Base-by-base conservation (phyloP, 2,329 filamentous ascomycete genomes). In the Rhynchosporium graminicola region DNA sequence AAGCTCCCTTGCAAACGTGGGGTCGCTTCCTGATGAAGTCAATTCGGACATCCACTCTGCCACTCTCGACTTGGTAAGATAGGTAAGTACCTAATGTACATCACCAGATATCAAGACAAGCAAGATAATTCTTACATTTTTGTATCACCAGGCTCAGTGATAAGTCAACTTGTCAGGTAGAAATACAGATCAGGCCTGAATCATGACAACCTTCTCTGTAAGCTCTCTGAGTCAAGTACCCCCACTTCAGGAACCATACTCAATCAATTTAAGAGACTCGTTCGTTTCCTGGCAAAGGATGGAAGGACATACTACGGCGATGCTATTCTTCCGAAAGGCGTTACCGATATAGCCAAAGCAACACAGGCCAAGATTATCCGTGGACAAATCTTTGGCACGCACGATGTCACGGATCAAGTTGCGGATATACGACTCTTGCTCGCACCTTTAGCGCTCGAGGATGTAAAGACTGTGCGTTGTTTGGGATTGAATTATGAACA, bases 231-330 rank as follows among this genome's bases (percentile, higher is more conserved):
- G 26, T 2, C 51, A 2, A 10, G 6, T 20, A 40, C n/a, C 33
- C 13, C 45, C 9, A 29, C 29, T 43, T 13, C 15, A 28, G 3
- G 5, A 31, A 13, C 20, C 28, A 42, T 38, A 52, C 47, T 66
- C 31, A 67, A 48, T 29, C 10, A 48, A 4, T 46, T 47, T 40
- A 70, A 91, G 86, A 85, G 87, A 70, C 86, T 92, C 45, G 79
- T 92, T 68, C 87, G 89, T 59, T 92, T 92, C 77, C 82, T 91
- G 8, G 86, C 88, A 70, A 85, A 82, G 69, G 87, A 92, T 71
- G 88, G 88, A 73, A 80, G 80, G 61, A 82, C 83, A 42, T 89
- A 90, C 76, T 90, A 91, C 67, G 90, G 89, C 68, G 88, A 92
- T 76, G 88, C 89, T 64, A 84, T 92, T 61, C 81, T 91, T 26